Evolutionary conservation across 148 eudicot genomes (phyloP).

Genomic region (Pharnaceum exiguum): DNA sequence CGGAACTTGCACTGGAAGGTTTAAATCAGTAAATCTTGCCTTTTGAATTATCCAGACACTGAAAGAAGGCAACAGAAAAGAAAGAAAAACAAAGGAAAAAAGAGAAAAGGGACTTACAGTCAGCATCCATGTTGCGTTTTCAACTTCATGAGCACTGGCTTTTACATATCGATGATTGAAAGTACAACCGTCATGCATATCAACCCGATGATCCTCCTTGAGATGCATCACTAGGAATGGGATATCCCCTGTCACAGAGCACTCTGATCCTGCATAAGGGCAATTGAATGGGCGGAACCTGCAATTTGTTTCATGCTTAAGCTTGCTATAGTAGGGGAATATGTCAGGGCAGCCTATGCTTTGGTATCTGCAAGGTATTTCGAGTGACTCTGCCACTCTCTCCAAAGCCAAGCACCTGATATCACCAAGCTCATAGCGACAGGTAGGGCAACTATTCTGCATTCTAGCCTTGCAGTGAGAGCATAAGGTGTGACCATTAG

Average conservation of each 20-base stretch:
- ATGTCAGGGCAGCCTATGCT: slow-evolving; percentile 14
- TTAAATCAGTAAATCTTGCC: not conserved
- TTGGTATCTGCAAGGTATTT: slow-evolving; percentile 47
- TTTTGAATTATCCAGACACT: not conserved
- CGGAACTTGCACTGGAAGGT: too few species aligned
- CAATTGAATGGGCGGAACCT: slow-evolving; percentile 25
- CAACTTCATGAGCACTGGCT: slow-evolving; percentile 12
- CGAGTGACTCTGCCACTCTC: slow-evolving; percentile 57
- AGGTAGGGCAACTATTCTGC: slow-evolving; percentile 51
- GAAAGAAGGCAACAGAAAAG: not conserved
- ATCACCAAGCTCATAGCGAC: slow-evolving; percentile 58
- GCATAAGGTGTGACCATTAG: slow-evolving; percentile 62
- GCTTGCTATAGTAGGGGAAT: slow-evolving; percentile 12
- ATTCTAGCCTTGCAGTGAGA: slow-evolving; percentile 45
- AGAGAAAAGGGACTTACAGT: slow-evolving; percentile 3
- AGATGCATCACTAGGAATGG: slow-evolving; percentile 16
- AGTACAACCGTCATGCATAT: slow-evolving; percentile 8
- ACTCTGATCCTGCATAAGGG: slow-evolving; percentile 24
- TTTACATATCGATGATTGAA: slow-evolving; percentile 19
- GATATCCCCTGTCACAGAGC: slow-evolving; percentile 21
- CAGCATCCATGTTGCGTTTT: slow-evolving; percentile 15
- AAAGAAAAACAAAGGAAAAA: not conserved
- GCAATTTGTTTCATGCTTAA: slow-evolving; percentile 18
- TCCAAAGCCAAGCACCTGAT: slow-evolving; percentile 75
- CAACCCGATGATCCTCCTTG: slow-evolving; percentile 18